A percentile compares a stretch with the other conserved stretches of the same genome.
These are phyloP conservation scores for Auxenochlorella pyrenoidosa DNA, from an alignment of 139 green algal species.

Conservation along the genomic window DNA sequence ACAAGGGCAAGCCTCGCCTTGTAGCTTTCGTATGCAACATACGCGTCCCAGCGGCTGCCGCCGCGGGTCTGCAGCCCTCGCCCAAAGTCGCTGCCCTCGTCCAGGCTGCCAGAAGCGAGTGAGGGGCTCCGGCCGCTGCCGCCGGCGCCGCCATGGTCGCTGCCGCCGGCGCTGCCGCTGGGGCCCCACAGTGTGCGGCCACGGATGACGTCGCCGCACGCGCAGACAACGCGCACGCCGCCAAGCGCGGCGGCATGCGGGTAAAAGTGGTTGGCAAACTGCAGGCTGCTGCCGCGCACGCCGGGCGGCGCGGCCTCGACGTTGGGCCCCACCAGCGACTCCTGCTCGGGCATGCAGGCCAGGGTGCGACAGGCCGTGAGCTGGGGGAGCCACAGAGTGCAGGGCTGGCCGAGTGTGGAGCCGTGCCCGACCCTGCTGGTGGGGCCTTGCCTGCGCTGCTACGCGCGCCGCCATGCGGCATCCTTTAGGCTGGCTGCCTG, in stretches of 20 bases:
- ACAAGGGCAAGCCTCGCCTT: background rate
- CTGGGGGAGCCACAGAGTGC: too few species aligned
- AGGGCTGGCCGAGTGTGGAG: too few species aligned
- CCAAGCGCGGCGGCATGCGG: conserved; percentile 19
- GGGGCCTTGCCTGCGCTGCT: too few species aligned
- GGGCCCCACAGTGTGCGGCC: conserved; percentile 11
- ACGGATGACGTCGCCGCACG: conserved; percentile 30
- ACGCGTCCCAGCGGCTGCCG: background rate
- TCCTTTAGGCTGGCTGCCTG: too few species aligned
- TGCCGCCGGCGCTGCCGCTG: background rate
- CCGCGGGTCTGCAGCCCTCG: background rate
- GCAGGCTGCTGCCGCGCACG: conserved; percentile 38
- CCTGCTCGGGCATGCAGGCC: background rate
- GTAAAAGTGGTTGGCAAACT: conserved; percentile 58
- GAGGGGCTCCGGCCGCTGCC: background rate
- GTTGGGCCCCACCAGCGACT: background rate
- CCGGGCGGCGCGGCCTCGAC: background rate
- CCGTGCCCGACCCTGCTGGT: too few species aligned
- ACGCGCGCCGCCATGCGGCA: too few species aligned
- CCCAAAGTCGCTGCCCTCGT: background rate
- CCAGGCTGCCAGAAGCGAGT: background rate
- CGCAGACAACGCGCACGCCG: conserved; percentile 42
- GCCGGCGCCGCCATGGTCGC: background rate
- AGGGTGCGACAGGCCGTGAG: too few species aligned
- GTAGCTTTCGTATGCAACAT: conserved; percentile 36